A percentile compares a stretch with the other conserved stretches of the same genome.
phyloP scores from a whole-genome alignment of 129 eudicot species.

The Smallanthus sonchifolius region DNA sequence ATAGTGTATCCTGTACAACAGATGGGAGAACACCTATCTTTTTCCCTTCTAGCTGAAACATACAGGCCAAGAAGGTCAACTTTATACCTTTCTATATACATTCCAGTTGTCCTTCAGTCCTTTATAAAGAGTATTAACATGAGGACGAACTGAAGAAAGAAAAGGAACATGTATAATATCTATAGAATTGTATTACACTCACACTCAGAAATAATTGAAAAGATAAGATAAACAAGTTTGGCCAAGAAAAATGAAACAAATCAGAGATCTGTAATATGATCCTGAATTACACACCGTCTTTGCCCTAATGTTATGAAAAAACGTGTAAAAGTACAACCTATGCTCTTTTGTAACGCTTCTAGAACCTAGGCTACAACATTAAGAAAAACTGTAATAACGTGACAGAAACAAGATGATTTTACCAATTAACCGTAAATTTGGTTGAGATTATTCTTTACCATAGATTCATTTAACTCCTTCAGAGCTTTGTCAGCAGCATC shows the following conservation, averaged over 20 bases:
- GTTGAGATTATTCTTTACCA: constrained; percentile 41
- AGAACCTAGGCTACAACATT: neutral
- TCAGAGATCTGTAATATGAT: neutral
- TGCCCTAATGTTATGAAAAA: too few species aligned
- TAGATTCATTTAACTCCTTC: constrained; percentile 56
- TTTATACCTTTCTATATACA: neutral
- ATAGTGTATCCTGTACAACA: constrained; percentile 66
- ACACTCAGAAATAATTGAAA: neutral
- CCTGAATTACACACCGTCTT: neutral
- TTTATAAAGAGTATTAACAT: neutral
- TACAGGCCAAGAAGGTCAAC: constrained; percentile 16
- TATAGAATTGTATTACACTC: neutral
- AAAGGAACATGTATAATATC: neutral
- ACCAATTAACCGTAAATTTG: neutral
- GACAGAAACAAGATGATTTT: constrained; percentile 10
- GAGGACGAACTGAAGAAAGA: neutral
- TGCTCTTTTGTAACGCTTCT: neutral
- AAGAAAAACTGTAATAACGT: neutral
- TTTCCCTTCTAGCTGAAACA: constrained; percentile 85
- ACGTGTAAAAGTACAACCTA: too few species aligned
- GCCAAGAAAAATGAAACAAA: neutral
- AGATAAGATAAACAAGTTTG: neutral
- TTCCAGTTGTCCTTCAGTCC: neutral
- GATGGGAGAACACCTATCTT: constrained; percentile 90
- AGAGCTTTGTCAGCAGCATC: constrained; percentile 79